Conservation (phyloP, 164 flowering plant genomes). For the Magnolia kwangsiensis region DNA sequence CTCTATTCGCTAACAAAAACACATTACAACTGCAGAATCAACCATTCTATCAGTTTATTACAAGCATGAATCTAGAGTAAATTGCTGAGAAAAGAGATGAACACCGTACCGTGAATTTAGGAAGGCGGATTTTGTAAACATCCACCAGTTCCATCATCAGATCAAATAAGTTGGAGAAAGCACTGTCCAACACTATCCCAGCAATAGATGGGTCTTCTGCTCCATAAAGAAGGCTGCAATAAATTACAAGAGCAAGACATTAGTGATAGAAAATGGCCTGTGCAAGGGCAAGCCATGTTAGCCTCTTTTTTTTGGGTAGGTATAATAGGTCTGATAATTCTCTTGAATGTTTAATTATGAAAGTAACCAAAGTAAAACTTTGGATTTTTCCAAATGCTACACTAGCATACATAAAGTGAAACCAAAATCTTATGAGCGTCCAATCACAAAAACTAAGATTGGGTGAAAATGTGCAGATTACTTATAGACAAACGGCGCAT, state of each 20-base stretch:
- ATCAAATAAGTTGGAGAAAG: conserved; percentile 87
- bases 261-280: neutral
- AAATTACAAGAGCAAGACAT: neutral
- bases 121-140: conserved; percentile 87
- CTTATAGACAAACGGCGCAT: too few species aligned
- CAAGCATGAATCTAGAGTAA: neutral
- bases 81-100: neutral
- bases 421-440: too few species aligned
- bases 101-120: conserved; percentile 73
- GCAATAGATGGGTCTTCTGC: conserved; percentile 96
- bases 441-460: too few species aligned
- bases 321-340: too few species aligned
- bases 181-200: conserved; percentile 97
- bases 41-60: too few species aligned
- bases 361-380: too few species aligned
- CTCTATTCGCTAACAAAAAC: neutral
- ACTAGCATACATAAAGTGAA: too few species aligned
- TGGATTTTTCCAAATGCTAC: too few species aligned
- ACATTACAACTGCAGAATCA: neutral
- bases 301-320: too few species aligned
- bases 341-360: too few species aligned
- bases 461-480: too few species aligned
- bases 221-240: conserved; percentile 92
- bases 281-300: neutral
- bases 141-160: conserved; percentile 97